These are phyloP conservation scores for Russula foetens DNA, from an alignment of 768 basidiomycete genomes.

Conservation along the genomic window DNA sequence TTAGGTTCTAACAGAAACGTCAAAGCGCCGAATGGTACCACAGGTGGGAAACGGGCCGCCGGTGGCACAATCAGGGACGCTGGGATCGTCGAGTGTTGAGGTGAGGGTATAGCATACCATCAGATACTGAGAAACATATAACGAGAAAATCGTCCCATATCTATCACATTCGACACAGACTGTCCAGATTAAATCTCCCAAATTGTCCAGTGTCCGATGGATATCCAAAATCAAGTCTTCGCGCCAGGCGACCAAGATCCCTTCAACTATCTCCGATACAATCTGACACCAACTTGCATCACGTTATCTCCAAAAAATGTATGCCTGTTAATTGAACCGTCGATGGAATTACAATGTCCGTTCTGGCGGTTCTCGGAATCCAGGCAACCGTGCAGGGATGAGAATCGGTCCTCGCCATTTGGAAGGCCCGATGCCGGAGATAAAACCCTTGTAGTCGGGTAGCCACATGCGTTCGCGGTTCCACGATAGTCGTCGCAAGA, in stretches of 20 bases:
- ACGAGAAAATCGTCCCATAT: neutral
- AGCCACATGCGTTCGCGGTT: neutral
- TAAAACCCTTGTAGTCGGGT: neutral
- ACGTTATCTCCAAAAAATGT: neutral
- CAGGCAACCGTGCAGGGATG: neutral
- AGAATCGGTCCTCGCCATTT: neutral
- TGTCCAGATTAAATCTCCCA: too few species aligned
- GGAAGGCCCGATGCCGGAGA: conserved; percentile 7
- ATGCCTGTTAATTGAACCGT: neutral
- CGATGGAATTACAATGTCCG: neutral
- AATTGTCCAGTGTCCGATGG: neutral
- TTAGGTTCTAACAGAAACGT: too few species aligned
- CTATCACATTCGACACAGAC: neutral
- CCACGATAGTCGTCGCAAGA: neutral
- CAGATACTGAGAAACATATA: neutral
- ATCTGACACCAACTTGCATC: neutral
- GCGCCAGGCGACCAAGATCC: neutral
- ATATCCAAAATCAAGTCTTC: neutral
- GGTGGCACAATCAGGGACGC: too few species aligned
- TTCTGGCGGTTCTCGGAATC: neutral
- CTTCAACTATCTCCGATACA: neutral
- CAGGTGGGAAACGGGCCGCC: too few species aligned
- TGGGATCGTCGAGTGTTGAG: too few species aligned
- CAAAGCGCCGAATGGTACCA: too few species aligned
- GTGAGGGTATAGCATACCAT: too few species aligned